phyloP scores from a whole-genome alignment of 2,329 filamentous ascomycete species.

The Aureobasidium vineae region DNA sequence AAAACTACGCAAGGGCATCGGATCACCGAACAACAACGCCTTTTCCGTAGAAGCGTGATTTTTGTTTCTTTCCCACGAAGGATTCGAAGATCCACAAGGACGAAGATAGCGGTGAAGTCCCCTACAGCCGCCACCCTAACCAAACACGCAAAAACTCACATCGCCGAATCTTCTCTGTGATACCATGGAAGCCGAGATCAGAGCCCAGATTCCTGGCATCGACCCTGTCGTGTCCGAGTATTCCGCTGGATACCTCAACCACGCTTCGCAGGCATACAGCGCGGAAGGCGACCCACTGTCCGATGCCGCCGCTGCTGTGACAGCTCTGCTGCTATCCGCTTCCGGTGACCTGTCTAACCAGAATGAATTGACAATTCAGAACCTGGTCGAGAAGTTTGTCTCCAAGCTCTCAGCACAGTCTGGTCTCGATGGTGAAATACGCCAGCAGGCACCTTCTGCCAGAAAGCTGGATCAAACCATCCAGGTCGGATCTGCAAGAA shows the following conservation, averaged over 20 bases:
- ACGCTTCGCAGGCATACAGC: constrained; percentile 82
- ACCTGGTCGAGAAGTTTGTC: constrained; percentile 87
- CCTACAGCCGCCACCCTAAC: constrained; percentile 22
- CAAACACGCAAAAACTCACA: constrained; percentile 18
- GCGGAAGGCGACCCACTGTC: constrained; percentile 75
- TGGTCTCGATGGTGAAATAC: constrained; percentile 63
- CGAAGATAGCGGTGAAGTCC: constrained; percentile 19
- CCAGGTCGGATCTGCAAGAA: constrained; percentile 88
- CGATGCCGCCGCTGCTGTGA: constrained; percentile 80
- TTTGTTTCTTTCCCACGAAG: constrained; percentile 6
- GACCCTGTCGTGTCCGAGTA: constrained; percentile 43
- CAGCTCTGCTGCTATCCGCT: constrained; percentile 89
- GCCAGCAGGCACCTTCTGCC: constrained; percentile 71
- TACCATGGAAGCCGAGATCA: constrained; percentile 41
- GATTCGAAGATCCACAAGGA: constrained; percentile 19
- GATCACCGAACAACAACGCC: constrained; percentile 9
- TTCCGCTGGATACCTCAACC: constrained; percentile 80
- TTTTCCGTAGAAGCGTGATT: constrained; percentile 14
- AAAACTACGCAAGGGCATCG: constrained; percentile 13
- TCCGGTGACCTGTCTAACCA: constrained; percentile 73
- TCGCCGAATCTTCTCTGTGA: constrained; percentile 3
- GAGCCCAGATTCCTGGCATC: constrained; percentile 38
- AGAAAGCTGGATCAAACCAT: constrained; percentile 90
- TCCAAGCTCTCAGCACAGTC: constrained; percentile 72
- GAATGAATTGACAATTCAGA: constrained; percentile 74